These are phyloP conservation scores for Alternaria angustiovoidea DNA, from an alignment of 2,329 filamentous ascomycete species.

Conservation along the genomic window DNA sequence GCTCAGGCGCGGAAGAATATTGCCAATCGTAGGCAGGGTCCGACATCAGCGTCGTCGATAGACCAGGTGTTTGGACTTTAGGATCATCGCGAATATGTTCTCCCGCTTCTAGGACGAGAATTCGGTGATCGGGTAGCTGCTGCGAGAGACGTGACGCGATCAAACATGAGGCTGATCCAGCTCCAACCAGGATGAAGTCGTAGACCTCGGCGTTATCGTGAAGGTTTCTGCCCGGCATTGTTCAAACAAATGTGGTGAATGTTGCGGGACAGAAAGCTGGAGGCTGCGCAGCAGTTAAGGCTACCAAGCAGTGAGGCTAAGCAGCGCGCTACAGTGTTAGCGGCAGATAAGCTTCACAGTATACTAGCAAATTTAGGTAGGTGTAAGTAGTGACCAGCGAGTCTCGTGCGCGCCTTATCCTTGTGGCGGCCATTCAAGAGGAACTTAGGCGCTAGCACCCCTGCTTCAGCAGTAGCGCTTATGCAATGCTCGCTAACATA, in stretches of 20 bases:
- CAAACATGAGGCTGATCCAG: constrained; percentile 28
- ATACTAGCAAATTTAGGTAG: constrained; percentile 3
- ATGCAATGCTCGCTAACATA: background rate
- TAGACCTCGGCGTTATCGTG: constrained; percentile 8
- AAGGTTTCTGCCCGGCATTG: constrained; percentile 4
- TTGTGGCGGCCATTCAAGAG: background rate
- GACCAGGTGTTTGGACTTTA: constrained; percentile 24
- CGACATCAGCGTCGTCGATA: constrained; percentile 13
- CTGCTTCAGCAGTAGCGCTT: background rate
- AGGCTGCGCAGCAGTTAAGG: background rate
- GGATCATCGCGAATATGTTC: constrained; percentile 25
- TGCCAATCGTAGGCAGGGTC: constrained; percentile 23
- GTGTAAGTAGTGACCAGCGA: background rate
- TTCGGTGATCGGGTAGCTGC: constrained; percentile 16
- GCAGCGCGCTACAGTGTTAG: background rate
- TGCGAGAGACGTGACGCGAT: constrained; percentile 28
- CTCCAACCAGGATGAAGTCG: constrained; percentile 28
- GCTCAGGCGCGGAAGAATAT: constrained; percentile 21
- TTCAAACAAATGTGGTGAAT: background rate
- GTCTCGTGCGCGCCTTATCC: background rate
- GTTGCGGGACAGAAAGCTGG: background rate
- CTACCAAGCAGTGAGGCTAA: background rate
- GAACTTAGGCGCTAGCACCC: background rate
- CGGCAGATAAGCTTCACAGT: background rate
- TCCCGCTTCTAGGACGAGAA: constrained; percentile 28